Evolutionary conservation across 306 rosid genomes (phyloP).

Genomic region (Cicer chorassanicum): DNA sequence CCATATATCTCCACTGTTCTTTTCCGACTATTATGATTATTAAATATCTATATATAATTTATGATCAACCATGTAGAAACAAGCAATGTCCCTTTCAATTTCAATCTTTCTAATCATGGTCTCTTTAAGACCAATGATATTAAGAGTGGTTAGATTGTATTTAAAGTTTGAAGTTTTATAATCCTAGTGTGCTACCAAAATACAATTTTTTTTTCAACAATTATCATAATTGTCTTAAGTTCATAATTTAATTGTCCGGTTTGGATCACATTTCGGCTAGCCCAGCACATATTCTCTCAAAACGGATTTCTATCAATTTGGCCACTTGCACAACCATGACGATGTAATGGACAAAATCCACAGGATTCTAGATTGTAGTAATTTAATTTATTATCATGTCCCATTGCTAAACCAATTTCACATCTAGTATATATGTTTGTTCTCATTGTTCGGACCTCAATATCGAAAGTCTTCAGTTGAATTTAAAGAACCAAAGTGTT

Average conservation of each 20-base stretch:
- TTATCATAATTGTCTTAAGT: slow-evolving; percentile 6
- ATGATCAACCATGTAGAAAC: not conserved
- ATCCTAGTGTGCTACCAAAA: slow-evolving; percentile 2
- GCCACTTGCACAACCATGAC: slow-evolving; percentile 10
- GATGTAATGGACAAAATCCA: not conserved
- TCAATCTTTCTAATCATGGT: slow-evolving; percentile 8
- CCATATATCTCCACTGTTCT: not conserved
- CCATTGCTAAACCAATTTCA: slow-evolving; percentile 1
- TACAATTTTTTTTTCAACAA: not conserved
- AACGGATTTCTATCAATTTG: slow-evolving; percentile 21
- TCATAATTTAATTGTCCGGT: not conserved
- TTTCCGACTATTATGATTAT: slow-evolving; percentile 5
- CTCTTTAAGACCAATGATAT: slow-evolving; percentile 23
- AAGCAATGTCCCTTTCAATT: slow-evolving; percentile 8
- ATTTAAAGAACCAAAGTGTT: no score
- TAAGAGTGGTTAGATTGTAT: slow-evolving; percentile 4
- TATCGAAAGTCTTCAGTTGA: no score
- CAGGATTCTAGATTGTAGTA: not conserved
- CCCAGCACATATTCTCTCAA: not conserved
- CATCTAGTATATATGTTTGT: no score
- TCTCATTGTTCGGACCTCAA: no score
- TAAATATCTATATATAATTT: not conserved
- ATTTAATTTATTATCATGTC: not conserved
- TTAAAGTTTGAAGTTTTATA: slow-evolving; percentile 12
- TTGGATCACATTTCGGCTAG: slow-evolving; percentile 11